Conservation (phyloP, 345 rosid species). For the Sonneratia caseolaris region DNA sequence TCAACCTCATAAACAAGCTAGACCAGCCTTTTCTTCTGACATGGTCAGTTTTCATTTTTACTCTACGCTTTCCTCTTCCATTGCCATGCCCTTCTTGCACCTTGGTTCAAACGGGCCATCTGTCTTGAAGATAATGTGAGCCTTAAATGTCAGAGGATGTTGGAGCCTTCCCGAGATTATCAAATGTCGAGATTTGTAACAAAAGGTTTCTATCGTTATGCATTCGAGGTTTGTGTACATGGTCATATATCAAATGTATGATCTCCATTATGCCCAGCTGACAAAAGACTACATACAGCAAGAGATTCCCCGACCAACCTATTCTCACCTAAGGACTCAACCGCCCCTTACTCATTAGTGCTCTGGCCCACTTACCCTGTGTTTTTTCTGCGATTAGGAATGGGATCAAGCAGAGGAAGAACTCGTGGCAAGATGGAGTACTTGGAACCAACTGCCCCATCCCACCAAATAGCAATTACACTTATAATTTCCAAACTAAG, state of each 20-base stretch:
- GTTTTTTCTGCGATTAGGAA: slow-evolving; percentile 30
- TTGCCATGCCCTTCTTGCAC: too few relatives aligned
- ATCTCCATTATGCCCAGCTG: not conserved
- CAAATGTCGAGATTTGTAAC: too few relatives aligned
- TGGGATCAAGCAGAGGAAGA: slow-evolving; percentile 81
- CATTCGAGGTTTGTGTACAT: not conserved
- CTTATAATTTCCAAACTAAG: slow-evolving; percentile 75
- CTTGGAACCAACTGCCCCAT: slow-evolving; percentile 84
- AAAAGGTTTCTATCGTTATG: too few relatives aligned
- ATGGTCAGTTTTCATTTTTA: slow-evolving; percentile 36
- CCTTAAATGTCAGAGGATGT: too few relatives aligned
- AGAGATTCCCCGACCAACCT: too few relatives aligned
- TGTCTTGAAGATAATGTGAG: too few relatives aligned
- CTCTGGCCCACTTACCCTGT: not conserved
- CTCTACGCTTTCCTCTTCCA: not conserved
- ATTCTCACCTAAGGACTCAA: not conserved
- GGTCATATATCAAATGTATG: not conserved
- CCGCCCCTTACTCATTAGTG: not conserved
- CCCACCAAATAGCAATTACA: slow-evolving; percentile 69
- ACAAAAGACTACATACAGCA: too few relatives aligned
- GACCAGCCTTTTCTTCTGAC: slow-evolving; percentile 94
- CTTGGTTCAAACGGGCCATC: too few relatives aligned
- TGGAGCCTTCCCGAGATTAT: not conserved
- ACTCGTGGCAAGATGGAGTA: slow-evolving; percentile 87
- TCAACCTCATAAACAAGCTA: slow-evolving; percentile 83